A percentile compares a stretch with the other conserved stretches of the same genome.
Evolutionary conservation across 352 stramenopile species (phyloP).

Genomic region (Globisporangium heterothallicum): DNA sequence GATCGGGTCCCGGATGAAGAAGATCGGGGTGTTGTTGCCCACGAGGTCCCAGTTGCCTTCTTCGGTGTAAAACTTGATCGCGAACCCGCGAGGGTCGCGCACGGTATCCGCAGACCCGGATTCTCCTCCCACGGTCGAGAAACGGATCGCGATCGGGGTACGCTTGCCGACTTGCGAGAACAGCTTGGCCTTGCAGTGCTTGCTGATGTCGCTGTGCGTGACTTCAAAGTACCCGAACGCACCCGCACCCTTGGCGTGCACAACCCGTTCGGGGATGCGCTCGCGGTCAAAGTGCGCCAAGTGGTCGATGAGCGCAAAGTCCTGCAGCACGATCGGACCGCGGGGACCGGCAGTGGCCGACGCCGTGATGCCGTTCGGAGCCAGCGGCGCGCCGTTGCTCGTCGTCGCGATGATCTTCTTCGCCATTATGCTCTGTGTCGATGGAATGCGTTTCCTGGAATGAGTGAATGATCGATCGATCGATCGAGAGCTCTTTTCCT

Average conservation of each 20-base stretch:
- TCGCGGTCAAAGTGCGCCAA: slow-evolving; percentile 91
- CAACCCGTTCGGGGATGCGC: slow-evolving; percentile 88
- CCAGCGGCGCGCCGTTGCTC: slow-evolving; percentile 57
- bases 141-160: slow-evolving; percentile 80
- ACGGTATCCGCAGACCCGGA: slow-evolving; percentile 76
- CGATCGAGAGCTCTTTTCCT: background rate
- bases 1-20: slow-evolving; percentile 92
- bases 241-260: slow-evolving; percentile 87
- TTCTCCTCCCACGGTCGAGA: slow-evolving; percentile 84
- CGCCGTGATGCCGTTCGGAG: slow-evolving; percentile 60
- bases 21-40: slow-evolving; percentile 92
- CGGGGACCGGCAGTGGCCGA: slow-evolving; percentile 55
- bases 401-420: slow-evolving; percentile 28
- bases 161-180: slow-evolving; percentile 75
- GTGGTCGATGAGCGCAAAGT: slow-evolving; percentile 87
- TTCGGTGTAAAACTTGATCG: slow-evolving; percentile 93
- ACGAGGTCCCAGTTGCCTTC: slow-evolving; percentile 93
- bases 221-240: slow-evolving; percentile 92
- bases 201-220: slow-evolving; percentile 44
- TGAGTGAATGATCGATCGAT: background rate
- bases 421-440: background rate
- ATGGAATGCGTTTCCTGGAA: background rate
- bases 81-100: slow-evolving; percentile 87
- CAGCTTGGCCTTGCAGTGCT: slow-evolving; percentile 74
- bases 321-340: slow-evolving; percentile 67